These are phyloP conservation scores for Apiospora arundinis DNA, from an alignment of 2,329 filamentous ascomycete genomes.

Conservation along the genomic window DNA sequence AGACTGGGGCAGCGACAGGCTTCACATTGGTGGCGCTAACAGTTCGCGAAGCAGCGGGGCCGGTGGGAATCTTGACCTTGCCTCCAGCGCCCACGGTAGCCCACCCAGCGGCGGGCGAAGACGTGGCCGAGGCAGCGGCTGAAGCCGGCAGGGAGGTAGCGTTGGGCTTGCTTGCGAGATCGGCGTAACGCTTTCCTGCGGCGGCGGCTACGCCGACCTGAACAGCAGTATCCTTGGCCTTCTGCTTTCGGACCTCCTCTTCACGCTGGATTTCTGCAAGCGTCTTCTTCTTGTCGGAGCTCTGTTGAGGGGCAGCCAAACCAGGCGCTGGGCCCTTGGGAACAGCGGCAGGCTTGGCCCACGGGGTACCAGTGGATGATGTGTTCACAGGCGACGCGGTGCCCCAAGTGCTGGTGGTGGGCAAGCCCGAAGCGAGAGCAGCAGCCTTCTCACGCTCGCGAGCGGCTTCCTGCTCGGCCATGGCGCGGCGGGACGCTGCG, in stretches of 20 bases:
- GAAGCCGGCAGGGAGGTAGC: slow-evolving; percentile 46
- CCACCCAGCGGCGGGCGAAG: slow-evolving; percentile 72
- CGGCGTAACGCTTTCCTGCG: slow-evolving; percentile 87
- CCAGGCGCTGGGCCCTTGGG: slow-evolving; percentile 46
- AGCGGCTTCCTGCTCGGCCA: slow-evolving; percentile 79
- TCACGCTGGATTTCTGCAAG: slow-evolving; percentile 96
- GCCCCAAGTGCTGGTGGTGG: slow-evolving; percentile 89
- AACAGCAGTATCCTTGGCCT: slow-evolving; percentile 59
- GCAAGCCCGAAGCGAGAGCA: slow-evolving; percentile 77
- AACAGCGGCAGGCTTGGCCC: slow-evolving; percentile 66
- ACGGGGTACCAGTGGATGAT: slow-evolving; percentile 60
- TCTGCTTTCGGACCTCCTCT: slow-evolving; percentile 88
- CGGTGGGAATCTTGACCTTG: slow-evolving; percentile 80
- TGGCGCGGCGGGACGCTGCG: slow-evolving; percentile 76
- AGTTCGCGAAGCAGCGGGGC: slow-evolving; percentile 57
- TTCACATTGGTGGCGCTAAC: slow-evolving; percentile 52
- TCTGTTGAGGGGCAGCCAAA: slow-evolving; percentile 40
- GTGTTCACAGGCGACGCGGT: slow-evolving; percentile 74
- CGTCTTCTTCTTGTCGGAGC: slow-evolving; percentile 75
- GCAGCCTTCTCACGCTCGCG: slow-evolving; percentile 66
- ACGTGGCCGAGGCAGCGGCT: slow-evolving; percentile 44
- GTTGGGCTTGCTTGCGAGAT: slow-evolving; percentile 81
- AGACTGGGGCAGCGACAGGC: slow-evolving; percentile 39
- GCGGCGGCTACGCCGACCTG: slow-evolving; percentile 55
- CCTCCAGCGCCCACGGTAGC: slow-evolving; percentile 94